Evolutionary conservation across 495 filamentous ascomycete genomes (phyloP).

Genomic region (Podospora fimiseda): DNA sequence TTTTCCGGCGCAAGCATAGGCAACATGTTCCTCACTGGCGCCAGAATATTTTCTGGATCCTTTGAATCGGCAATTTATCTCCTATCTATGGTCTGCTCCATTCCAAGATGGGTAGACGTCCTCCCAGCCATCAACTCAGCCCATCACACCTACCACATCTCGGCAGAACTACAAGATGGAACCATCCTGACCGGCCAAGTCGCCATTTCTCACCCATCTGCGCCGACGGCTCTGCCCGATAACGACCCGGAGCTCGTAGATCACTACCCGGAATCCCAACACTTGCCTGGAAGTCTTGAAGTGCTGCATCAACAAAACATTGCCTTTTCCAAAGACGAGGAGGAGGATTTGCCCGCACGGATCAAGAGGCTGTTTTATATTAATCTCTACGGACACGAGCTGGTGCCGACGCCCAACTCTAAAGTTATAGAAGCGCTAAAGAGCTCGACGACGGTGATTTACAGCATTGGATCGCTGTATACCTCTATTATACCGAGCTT

Average conservation of each 20-base stretch:
- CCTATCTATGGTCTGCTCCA: conserved; percentile 70
- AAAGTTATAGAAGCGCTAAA: conserved; percentile 63
- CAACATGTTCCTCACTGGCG: conserved; percentile 84
- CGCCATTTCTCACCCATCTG: conserved; percentile 78
- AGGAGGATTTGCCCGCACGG: conserved; percentile 62
- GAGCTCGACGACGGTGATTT: conserved; percentile 62
- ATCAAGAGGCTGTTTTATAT: conserved; percentile 93
- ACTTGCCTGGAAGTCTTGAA: conserved; percentile 77
- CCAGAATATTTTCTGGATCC: conserved; percentile 71
- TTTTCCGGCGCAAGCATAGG: conserved; percentile 87
- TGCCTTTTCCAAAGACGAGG: conserved; percentile 61
- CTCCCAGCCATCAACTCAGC: conserved; percentile 91
- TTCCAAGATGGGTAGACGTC: conserved; percentile 67
- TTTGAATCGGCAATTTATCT: conserved; percentile 80
- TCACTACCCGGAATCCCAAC: no score
- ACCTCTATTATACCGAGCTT: conserved; percentile 70
- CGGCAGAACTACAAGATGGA: conserved; percentile 69
- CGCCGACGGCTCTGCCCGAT: conserved; percentile 44
- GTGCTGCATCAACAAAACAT: conserved; percentile 74
- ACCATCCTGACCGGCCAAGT: conserved; percentile 86
- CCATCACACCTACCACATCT: conserved; percentile 92
- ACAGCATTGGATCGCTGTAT: conserved; percentile 86
- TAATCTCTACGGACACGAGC: conserved; percentile 90
- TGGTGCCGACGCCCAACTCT: conserved; percentile 72
- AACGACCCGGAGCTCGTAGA: no score